Percentiles rank a stretch among this genome's conserved stretches.
Evolutionary conservation across 1,284 basidiomycete genomes (phyloP).

Genomic region (Cryptococcus neoformans): DNA sequence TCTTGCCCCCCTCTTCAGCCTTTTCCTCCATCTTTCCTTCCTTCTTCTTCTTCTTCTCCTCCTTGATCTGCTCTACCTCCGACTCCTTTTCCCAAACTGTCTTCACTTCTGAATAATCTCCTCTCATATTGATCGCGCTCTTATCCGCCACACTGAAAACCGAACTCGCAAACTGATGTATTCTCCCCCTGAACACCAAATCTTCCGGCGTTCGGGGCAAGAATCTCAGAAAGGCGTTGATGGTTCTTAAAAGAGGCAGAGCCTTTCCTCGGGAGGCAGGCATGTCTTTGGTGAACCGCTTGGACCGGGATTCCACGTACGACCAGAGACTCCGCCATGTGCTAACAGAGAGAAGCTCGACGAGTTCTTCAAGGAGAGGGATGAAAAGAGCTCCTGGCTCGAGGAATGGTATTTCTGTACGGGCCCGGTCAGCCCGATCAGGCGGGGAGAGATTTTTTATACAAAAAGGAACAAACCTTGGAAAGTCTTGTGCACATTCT

Average conservation of each 20-base stretch:
- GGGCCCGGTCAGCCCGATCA: not conserved
- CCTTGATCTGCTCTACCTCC: not conserved
- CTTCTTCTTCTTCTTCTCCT: constrained; percentile 5
- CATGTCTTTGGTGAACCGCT: constrained; percentile 45
- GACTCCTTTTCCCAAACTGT: constrained; percentile 39
- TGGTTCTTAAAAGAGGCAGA: constrained; percentile 34
- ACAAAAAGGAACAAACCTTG: constrained; percentile 16
- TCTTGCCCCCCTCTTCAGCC: constrained; percentile 7
- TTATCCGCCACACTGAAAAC: constrained; percentile 43
- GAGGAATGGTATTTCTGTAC: constrained; percentile 20
- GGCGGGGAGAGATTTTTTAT: no score
- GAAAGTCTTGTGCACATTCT: constrained; percentile 20
- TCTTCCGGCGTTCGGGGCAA: constrained; percentile 39
- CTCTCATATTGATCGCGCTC: constrained; percentile 45
- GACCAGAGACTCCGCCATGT: constrained; percentile 39
- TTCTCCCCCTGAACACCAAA: constrained; percentile 39
- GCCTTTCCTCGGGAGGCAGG: constrained; percentile 44
- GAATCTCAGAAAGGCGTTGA: constrained; percentile 43
- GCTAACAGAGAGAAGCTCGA: constrained; percentile 39
- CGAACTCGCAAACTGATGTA: constrained; percentile 42
- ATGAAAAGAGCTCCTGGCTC: constrained; percentile 45
- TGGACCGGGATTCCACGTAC: constrained; percentile 40
- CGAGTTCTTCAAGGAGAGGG: constrained; percentile 42
- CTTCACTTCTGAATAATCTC: constrained; percentile 38
- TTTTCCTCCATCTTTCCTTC: constrained; percentile 4